Base-by-base conservation (phyloP, 805 yeast genomes). In the Kodamaea kaohsiungensis region DNA sequence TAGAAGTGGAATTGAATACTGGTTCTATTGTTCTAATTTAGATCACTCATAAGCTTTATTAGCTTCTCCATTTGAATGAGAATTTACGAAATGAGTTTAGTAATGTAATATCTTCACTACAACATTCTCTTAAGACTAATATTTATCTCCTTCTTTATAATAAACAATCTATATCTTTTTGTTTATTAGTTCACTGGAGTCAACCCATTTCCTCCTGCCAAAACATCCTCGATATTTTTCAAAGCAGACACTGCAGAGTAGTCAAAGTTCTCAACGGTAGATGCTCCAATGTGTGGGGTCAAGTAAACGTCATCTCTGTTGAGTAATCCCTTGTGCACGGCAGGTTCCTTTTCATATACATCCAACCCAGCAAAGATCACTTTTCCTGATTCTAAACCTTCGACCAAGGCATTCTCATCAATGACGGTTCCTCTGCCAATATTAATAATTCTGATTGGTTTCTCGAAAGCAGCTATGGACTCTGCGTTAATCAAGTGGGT, bases 401-500 rank as follows among this genome's bases (percentile, higher is more conserved):
- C 76, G 9, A 87, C 73, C 48, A 88, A 68, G 2, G 83, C 91
- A n/a, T 79, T 75, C 60, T 86, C 91, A 59, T 88, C 84, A 56
- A 89, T 77, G 37, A 88, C 80, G 2, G 79, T 61, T 1, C 96
- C 96, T 56, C 96, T 75, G 1, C 96, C 96, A 43, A 89, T 84
- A 63, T 89, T 89, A 48, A 89, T 84, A 19, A 89, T 71, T 51
- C 89, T 75, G 6, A 86, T 77, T 1, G 88, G 86, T 42, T 73
- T 70, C 42, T 79, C 76, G 53, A 87, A 72, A 48, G 71, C 60
- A 7, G 69, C 66, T 18, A 89, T 73, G 0, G 85, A 65, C 0
- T 73, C 62, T 35, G 64, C 66, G 61, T 86, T 81, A 56, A 88
- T 69, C 56, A 88, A 65, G 61, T 85, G 78, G 9, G 71, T 60